Conservation (phyloP, 805 yeast genomes). For the Zygosaccharomyces pseudorouxii region DNA sequence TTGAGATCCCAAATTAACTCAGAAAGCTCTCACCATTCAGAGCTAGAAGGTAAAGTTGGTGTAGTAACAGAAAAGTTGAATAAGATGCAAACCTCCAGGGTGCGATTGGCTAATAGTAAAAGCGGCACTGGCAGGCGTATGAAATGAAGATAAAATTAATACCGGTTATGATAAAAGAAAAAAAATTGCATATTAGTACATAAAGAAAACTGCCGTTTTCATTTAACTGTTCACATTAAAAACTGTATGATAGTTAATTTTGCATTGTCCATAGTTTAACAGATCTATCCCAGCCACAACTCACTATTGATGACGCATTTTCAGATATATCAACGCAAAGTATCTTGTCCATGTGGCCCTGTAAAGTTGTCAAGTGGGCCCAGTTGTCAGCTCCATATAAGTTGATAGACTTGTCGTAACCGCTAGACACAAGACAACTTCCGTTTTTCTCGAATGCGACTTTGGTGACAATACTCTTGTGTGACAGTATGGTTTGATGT, state of each 20-base stretch:
- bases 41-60: constrained; percentile 16
- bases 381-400: constrained; percentile 69
- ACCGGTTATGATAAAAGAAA: background rate
- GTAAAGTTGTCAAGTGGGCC: constrained; percentile 49
- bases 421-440: constrained; percentile 50
- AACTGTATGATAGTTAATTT: background rate
- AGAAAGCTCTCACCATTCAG: constrained; percentile 13
- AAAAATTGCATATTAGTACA: background rate
- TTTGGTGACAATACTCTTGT: constrained; percentile 65
- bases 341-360: constrained; percentile 62
- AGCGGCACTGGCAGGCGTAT: constrained; percentile 11
- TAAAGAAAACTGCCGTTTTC: background rate
- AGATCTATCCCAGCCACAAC: constrained; percentile 83
- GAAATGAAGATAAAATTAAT: constrained; percentile 11
- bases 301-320: constrained; percentile 43
- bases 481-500: constrained; percentile 59
- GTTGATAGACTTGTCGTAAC: constrained; percentile 68
- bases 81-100: constrained; percentile 25
- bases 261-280: constrained; percentile 54
- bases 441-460: constrained; percentile 51
- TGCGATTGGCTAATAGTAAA: constrained; percentile 21
- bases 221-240: background rate
- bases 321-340: constrained; percentile 59
- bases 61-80: constrained; percentile 19
- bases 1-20: constrained; percentile 14